Evolutionary conservation across 164 flowering plant genomes (phyloP), one percentile per base, ranked within the genome.

Genomic region (Vitis riparia): DNA sequence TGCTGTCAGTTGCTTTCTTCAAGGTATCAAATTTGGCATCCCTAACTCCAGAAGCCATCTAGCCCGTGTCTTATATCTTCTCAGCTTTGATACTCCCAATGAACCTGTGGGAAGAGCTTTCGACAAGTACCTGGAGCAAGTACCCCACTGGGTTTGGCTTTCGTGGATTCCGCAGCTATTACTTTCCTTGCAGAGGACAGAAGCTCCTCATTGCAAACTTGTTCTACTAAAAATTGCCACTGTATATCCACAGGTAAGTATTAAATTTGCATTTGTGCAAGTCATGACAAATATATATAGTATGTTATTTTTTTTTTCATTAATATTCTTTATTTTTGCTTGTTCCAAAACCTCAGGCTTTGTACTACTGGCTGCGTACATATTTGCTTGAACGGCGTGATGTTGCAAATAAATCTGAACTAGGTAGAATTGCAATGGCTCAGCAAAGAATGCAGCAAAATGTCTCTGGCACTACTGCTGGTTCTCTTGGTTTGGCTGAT

Each of bases 131-230:
- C 66, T 86, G 77, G 98, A 93, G 57, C 97, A 96, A 76, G 86
- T 96, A 75, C 98, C 99, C 12, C 91, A 90, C 58, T 96, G 97
- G 98, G 93, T 92, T 71, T 96, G 99, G 99, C 98, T 96, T 73
- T 86, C 95, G 27, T 96, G 99, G 99, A 90, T 96, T 74, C 98
- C 98, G 1, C 99, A 96, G 79, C 80, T 96, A 60, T 78, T 96
- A 73, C 97, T 96, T 69, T 96, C 99, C 59, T 75, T 96, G 75
- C 99, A 96, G 73, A 86, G 98, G 79, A 72, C 91, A 51, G 99
- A 93, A 71, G 96, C 97, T 68, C 92, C 93, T 64, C 99, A 93
- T 71, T 91, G 95, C 81, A 96, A 96, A 72, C 95, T 89, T 72
- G 97, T 93, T 60, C 75, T 96, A 19, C 78, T 89, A 8, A 96